Percentiles rank a stretch among this genome's conserved stretches.
Conservation (phyloP, 1,284 basidiomycete species). For the Gymnopus androsaceus region DNA sequence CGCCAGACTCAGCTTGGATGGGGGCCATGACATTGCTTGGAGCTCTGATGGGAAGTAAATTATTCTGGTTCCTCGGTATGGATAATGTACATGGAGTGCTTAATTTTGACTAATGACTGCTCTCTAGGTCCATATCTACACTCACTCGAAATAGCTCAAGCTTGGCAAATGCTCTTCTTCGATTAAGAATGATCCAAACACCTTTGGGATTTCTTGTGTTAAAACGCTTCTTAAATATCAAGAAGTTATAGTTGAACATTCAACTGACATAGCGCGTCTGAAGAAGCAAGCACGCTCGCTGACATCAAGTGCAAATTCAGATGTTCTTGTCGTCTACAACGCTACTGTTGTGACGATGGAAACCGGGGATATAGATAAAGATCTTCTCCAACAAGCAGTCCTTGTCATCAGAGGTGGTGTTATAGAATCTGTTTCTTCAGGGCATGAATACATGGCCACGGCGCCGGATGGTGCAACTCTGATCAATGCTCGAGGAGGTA, state of each 20-base stretch:
- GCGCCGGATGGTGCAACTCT: slow-evolving; percentile 48
- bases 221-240: slow-evolving; percentile 54
- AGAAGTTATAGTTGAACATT: slow-evolving; percentile 57
- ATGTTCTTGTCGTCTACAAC: slow-evolving; percentile 60
- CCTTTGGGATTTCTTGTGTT: slow-evolving; percentile 64
- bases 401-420: slow-evolving; percentile 58
- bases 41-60: slow-evolving; percentile 59
- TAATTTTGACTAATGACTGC: background rate
- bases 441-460: slow-evolving; percentile 26
- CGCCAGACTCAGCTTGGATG: slow-evolving; percentile 64
- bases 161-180: slow-evolving; percentile 48
- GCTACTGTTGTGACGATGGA: slow-evolving; percentile 72
- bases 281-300: slow-evolving; percentile 7
- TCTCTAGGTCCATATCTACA: slow-evolving; percentile 65
- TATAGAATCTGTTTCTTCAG: slow-evolving; percentile 51
- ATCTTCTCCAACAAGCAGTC: slow-evolving; percentile 53
- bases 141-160: slow-evolving; percentile 55
- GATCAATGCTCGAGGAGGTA: slow-evolving; percentile 64
- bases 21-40: slow-evolving; percentile 69
- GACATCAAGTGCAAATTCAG: slow-evolving; percentile 30
- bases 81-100: slow-evolving; percentile 7
- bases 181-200: slow-evolving; percentile 48
- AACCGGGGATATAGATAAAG: slow-evolving; percentile 43
- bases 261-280: slow-evolving; percentile 56
- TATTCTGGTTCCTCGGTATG: slow-evolving; percentile 76